Evolutionary conservation across 139 green algal genomes (phyloP).

Genomic region (Deuterostichococcus epilithicus): DNA sequence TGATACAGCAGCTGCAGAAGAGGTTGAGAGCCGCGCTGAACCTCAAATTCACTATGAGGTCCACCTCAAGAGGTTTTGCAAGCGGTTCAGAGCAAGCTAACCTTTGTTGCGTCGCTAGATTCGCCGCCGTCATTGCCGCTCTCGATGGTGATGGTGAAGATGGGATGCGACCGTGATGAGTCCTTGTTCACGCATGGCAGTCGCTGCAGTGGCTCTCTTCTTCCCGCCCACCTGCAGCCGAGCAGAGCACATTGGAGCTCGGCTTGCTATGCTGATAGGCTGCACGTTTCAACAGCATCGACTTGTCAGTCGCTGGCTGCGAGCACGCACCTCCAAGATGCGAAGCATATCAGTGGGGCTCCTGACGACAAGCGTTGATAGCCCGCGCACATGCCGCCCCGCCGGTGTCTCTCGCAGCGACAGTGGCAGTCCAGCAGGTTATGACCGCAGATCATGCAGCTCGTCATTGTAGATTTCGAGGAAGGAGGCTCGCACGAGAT

Average conservation of each 20-base stretch:
- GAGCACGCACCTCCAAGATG: conserved; percentile 62
- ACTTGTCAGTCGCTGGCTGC: not conserved
- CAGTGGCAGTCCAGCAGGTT: conserved; percentile 62
- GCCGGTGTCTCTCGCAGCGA: conserved; percentile 72
- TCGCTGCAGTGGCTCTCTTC: conserved; percentile 71
- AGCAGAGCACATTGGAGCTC: not conserved
- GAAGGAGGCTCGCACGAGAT: conserved; percentile 74
- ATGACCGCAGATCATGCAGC: conserved; percentile 58
- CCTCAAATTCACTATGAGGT: too few relatives aligned
- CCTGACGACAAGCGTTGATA: conserved; percentile 81
- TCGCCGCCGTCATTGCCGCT: conserved; percentile 32
- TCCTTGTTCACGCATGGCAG: conserved; percentile 89
- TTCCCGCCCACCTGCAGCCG: conserved; percentile 71
- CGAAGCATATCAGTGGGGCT: conserved; percentile 67
- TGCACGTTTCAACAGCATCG: not conserved
- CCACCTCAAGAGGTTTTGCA: too few relatives aligned
- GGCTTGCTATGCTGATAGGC: not conserved
- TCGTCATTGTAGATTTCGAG: conserved; percentile 94
- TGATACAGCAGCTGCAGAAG: too few relatives aligned
- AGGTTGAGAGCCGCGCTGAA: too few relatives aligned
- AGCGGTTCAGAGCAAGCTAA: not conserved
- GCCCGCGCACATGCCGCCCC: conserved; percentile 73
- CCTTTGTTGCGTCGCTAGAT: not conserved
- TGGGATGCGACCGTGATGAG: conserved; percentile 77
- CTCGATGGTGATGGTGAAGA: conserved; percentile 88